Base-by-base conservation (phyloP, 2,329 filamentous ascomycete species). In the Fusarium bulbicola region DNA sequence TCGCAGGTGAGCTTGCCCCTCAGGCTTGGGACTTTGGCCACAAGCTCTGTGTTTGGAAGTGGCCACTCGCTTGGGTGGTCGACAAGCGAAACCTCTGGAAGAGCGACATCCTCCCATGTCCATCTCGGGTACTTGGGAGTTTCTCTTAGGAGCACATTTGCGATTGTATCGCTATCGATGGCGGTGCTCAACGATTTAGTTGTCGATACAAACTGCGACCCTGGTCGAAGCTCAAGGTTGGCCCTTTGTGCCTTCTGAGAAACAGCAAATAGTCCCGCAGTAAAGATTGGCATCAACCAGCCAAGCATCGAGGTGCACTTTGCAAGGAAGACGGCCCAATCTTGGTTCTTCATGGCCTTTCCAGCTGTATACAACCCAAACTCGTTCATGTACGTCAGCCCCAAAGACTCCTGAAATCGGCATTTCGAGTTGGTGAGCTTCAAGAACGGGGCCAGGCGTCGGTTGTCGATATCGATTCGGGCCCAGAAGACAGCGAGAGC, bases 221-320 rank as follows among this genome's bases (percentile, higher is more conserved):
- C 63, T 21, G 66, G 71, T 28, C 52, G 66, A 40, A 79, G 72
- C 21, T 79, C 57, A 36, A 79, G 66, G 13, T 73, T 21, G 6
- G 70, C 71, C 15, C 56, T 70, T 56, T 72, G 70, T 24, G 58
- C 57, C 24, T 78, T 49, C 20, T 75, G 72, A 14, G 66, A 63
- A 28, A 78, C 68, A 21, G 76, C 73, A 53, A 79, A 79, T 14
- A 79, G 54, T 24, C 78, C 78, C 4, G 78, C 76, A 7, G 77
- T 75, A 50, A 79, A 79, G 36, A 79, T 76, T 36, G 78, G 78
- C 72, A 76, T 72, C 50, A 77, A 26, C 76, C 76, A 78, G n/a
- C 75, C 78, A n/a, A 78, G 64, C 36, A 79, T 72, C 8, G 75
- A 66, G 30, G 72, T 74, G 26, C 56, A 67, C 46, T 76, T 79